A percentile compares a stretch with the other conserved stretches of the same genome.
These are phyloP conservation scores for Biancaea sappan DNA, from an alignment of 306 rosid species.

Conservation along the genomic window DNA sequence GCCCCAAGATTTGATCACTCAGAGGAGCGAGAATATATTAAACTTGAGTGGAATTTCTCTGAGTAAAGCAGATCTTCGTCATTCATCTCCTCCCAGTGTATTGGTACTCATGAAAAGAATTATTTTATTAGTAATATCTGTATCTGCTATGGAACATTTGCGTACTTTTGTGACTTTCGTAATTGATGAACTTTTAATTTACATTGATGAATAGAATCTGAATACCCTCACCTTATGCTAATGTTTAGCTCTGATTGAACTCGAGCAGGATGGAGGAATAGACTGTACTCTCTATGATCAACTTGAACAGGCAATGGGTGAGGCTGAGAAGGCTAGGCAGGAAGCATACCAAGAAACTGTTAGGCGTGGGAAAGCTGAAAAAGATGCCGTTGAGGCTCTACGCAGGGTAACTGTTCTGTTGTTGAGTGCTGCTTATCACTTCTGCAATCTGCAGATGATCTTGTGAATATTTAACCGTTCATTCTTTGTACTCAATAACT, in stretches of 20 bases:
- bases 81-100: conserved; percentile 64
- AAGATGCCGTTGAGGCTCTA: conserved; percentile 61
- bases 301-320: conserved; percentile 63
- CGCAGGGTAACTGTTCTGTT: conserved; percentile 56
- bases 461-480: conserved; percentile 6
- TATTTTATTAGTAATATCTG: neutral
- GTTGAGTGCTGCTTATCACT: conserved; percentile 15
- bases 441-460: conserved; percentile 10
- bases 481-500: neutral
- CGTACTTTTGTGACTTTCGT: neutral
- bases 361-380: conserved; percentile 75
- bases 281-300: conserved; percentile 60
- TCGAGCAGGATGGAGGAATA: conserved; percentile 66
- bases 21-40: conserved; percentile 45
- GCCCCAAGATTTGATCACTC: conserved; percentile 35
- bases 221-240: neutral
- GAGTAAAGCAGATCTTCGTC: conserved; percentile 38
- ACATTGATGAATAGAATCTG: neutral
- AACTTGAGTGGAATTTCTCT: conserved; percentile 26
- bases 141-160: conserved; percentile 1
- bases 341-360: conserved; percentile 61
- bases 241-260: conserved; percentile 28
- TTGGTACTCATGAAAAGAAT: conserved; percentile 47
- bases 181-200: neutral
- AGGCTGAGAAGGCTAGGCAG: conserved; percentile 63